Evolutionary conservation across 768 basidiomycete genomes (phyloP).

Genomic region (Trichaptum fuscoviolaceum): DNA sequence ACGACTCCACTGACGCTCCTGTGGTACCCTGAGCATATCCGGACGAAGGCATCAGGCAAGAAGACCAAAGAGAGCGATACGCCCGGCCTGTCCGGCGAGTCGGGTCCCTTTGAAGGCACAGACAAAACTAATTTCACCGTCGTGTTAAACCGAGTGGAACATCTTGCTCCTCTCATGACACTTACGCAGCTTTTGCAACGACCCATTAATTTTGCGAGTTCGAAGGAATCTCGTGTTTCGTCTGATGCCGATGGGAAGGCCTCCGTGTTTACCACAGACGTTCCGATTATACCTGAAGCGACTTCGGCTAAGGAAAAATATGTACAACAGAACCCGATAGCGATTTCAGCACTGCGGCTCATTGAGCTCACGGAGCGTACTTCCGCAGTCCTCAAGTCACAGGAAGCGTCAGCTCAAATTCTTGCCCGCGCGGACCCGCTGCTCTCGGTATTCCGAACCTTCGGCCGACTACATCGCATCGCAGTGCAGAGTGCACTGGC

Average conservation of each 20-base stretch:
- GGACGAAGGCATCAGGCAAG: conserved; percentile 24
- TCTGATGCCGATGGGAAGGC: conserved; percentile 28
- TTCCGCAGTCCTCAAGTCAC: conserved; percentile 79
- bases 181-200: conserved; percentile 67
- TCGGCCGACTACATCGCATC: conserved; percentile 65
- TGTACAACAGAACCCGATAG: conserved; percentile 20
- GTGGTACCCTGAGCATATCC: conserved; percentile 68
- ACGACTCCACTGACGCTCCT: conserved; percentile 78
- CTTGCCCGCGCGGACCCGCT: conserved; percentile 55
- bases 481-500: conserved; percentile 63
- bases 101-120: conserved; percentile 27
- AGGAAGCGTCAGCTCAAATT: conserved; percentile 65
- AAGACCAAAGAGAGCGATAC: conserved; percentile 14
- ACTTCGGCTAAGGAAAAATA: conserved; percentile 3
- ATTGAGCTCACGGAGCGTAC: conserved; percentile 88
- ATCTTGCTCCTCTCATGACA: conserved; percentile 78
- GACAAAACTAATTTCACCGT: conserved; percentile 60
- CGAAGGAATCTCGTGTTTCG: background rate
- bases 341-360: conserved; percentile 76
- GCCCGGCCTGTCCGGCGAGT: background rate
- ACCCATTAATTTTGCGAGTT: conserved; percentile 10
- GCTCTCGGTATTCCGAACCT: conserved; percentile 70
- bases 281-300: background rate
- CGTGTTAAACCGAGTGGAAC: conserved; percentile 77
- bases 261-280: background rate